Base-by-base conservation (phyloP, 768 basidiomycete species). In the Pilatotrama ljubarskyi region DNA sequence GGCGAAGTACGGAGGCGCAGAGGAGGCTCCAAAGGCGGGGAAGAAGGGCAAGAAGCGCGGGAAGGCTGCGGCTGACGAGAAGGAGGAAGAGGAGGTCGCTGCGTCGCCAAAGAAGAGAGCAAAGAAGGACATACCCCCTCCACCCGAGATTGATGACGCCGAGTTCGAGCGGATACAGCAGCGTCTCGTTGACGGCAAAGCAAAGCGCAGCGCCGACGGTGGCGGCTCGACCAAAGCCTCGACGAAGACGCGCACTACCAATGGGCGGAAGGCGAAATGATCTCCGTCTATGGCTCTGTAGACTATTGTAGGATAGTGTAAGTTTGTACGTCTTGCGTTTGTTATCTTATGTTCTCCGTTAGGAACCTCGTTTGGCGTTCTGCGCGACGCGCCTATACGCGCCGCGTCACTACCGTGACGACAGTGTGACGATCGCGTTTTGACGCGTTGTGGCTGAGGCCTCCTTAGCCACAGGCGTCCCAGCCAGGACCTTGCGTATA, bases 1-100 rank as follows among this genome's bases (percentile, higher is more conserved):
- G 13, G 81, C 82, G 0, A 93, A 93, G 68, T 93, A 93, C 67
- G 77, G 81, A 25, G 82, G 82, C 38, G 75, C 80, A 7, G 73
- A 78, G 43, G 65, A 76, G 3, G 75, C 67, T 47, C 56, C 57
- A 36, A 81, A 78, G 64, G 73, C 74, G 64, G 78, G 78, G 38
- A 87, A 82, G 76, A 85, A 85, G 66, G 79, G 84, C 29, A 77
- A 67, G 67, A 71, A 69, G 51, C 68, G 69, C 3, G 61, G 69
- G 18, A 78, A 77, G 58, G 74, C 64, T n/a, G 74, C 63, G 1
- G 81, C 78, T 29, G 29, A 32, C 29, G 76, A 79, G 13, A 81
- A 77, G 32, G 77, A 69, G 50, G 81, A 77, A 29, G 77, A 68
- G 50, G 71, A 64, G 62, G 26, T 76, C 78, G 7, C 37, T 1